phyloP scores from a whole-genome alignment of 306 rosid genomes.

The Clitoria ternatea region DNA sequence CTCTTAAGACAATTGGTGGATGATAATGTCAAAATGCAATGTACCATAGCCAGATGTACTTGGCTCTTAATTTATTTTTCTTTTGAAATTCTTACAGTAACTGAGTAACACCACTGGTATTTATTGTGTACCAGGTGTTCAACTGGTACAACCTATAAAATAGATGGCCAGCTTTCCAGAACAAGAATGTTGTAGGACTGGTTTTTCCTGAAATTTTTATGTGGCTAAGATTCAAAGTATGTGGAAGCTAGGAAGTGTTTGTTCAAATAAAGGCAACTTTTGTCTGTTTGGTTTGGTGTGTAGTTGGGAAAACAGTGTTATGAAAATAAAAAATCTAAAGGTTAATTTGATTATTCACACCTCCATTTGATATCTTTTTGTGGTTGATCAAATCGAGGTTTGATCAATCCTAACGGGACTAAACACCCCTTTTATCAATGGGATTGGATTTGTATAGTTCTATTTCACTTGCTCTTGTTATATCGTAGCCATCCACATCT shows the following conservation, averaged over 20 bases:
- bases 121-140: neutral
- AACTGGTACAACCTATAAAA: neutral
- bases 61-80: neutral
- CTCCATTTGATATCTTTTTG: too few relatives aligned
- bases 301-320: too few relatives aligned
- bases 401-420: too few relatives aligned
- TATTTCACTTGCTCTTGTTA: neutral
- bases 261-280: too few relatives aligned
- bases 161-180: neutral
- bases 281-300: too few relatives aligned
- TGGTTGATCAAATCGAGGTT: too few relatives aligned
- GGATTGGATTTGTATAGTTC: neutral
- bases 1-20: neutral
- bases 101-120: neutral
- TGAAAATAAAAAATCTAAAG: too few relatives aligned
- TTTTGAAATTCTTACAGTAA: neutral
- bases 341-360: too few relatives aligned
- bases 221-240: neutral
- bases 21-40: neutral
- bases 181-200: neutral
- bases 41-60: neutral
- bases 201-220: neutral
- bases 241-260: neutral
- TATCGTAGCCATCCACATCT: neutral
- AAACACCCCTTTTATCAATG: conserved; percentile 1